A percentile compares a stretch with the other conserved stretches of the same genome.
phyloP scores from a whole-genome alignment of 345 rosid species.

The Rhodomyrtus tomentosa region DNA sequence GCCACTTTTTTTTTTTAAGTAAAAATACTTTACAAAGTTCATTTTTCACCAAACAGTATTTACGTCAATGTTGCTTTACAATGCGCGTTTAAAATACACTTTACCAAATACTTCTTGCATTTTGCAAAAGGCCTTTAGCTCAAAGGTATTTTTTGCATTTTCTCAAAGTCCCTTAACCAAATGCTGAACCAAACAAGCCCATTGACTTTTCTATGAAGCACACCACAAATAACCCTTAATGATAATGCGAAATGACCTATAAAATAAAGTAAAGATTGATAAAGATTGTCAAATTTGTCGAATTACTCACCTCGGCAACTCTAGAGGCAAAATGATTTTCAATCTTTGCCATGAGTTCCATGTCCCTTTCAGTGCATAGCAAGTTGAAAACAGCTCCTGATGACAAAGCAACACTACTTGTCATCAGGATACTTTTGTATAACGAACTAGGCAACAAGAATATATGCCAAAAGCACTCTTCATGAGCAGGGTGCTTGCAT shows the following conservation, averaged over 20 bases:
- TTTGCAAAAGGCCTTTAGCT: too few species aligned
- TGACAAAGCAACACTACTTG: background rate
- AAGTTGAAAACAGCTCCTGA: slow-evolving; percentile 91
- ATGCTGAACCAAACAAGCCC: too few species aligned
- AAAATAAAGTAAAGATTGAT: background rate
- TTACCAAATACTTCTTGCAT: too few species aligned
- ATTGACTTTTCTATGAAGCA: background rate
- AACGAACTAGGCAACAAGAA: background rate
- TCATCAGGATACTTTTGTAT: background rate
- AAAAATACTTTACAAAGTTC: too few species aligned
- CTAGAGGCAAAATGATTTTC: slow-evolving; percentile 47
- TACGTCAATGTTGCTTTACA: too few species aligned
- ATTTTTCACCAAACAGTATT: too few species aligned
- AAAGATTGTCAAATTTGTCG: background rate
- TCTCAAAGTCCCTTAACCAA: too few species aligned
- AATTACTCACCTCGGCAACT: slow-evolving; percentile 33
- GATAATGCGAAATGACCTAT: background rate
- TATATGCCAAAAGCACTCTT: background rate
- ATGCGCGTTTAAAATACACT: too few species aligned
- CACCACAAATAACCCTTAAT: background rate
- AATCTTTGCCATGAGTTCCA: slow-evolving; percentile 53
- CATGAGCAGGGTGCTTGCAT: background rate
- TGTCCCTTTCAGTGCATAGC: slow-evolving; percentile 32
- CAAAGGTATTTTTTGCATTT: too few species aligned
- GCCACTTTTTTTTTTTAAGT: too few species aligned